A percentile compares a stretch with the other conserved stretches of the same genome.
Conservation (phyloP, 495 filamentous ascomycete species). For the Neurospora discreta region DNA sequence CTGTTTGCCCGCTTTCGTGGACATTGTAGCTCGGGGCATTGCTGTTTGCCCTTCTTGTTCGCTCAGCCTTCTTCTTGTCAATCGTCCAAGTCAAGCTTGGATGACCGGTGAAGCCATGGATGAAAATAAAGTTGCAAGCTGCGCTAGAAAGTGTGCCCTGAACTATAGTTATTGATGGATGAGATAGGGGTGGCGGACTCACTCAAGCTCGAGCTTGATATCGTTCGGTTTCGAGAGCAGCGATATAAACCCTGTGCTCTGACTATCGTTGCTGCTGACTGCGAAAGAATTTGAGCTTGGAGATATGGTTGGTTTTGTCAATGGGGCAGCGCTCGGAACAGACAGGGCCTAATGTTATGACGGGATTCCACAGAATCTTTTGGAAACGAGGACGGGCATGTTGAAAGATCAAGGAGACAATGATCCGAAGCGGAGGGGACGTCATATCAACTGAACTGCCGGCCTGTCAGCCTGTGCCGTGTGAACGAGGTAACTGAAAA, state of each 20-base stretch:
- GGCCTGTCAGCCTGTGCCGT: not conserved
- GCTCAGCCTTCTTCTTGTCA: not conserved
- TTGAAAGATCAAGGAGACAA: not conserved
- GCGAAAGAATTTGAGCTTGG: not conserved
- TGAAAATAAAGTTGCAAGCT: conserved; percentile 12
- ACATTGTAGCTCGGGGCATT: not conserved
- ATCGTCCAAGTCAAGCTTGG: conserved; percentile 14
- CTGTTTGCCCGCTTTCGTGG: not conserved
- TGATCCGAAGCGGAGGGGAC: not conserved
- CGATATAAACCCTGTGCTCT: not conserved
- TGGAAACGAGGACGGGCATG: not conserved
- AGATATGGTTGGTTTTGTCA: not conserved
- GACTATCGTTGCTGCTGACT: not conserved
- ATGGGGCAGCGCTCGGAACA: not conserved
- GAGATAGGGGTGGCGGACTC: not conserved
- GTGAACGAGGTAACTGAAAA: not conserved
- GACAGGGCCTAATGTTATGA: not conserved
- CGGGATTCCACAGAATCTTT: not conserved
- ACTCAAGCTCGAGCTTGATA: not conserved
- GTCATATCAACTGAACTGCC: not conserved
- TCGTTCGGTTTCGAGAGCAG: not conserved
- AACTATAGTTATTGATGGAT: not conserved
- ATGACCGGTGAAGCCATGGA: conserved; percentile 16
- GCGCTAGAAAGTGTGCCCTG: not conserved
- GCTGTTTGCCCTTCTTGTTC: not conserved